Evolutionary conservation across 1,139 yeast species (phyloP).

Genomic region (Taphrina pruni): DNA sequence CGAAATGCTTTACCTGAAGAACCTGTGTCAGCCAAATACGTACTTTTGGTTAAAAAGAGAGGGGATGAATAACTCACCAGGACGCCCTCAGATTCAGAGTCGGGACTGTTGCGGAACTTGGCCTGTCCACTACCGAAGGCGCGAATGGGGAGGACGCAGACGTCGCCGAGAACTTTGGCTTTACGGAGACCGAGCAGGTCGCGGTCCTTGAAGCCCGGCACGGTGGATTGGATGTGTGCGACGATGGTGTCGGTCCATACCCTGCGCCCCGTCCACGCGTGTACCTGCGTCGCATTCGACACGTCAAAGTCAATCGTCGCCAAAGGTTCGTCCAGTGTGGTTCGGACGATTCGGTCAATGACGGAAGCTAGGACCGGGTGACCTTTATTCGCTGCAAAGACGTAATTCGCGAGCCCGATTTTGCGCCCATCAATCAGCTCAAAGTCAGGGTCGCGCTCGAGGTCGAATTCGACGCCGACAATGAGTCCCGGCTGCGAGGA

Average conservation of each 20-base stretch:
- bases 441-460: conserved; percentile 17
- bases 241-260: conserved; percentile 82
- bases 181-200: conserved; percentile 68
- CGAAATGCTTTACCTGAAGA: conserved; percentile 14
- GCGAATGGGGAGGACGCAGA: conserved; percentile 73
- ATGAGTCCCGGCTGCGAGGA: conserved; percentile 36
- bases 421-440: conserved; percentile 24
- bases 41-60: not conserved
- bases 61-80: not conserved
- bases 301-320: conserved; percentile 54
- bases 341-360: conserved; percentile 77
- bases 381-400: conserved; percentile 79
- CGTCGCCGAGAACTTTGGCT: conserved; percentile 76
- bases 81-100: conserved; percentile 24
- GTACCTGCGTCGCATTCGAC: conserved; percentile 62
- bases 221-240: conserved; percentile 59
- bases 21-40: too few relatives aligned
- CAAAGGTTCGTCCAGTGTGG: conserved; percentile 58
- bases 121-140: conserved; percentile 36
- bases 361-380: conserved; percentile 88
- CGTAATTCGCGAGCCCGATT: conserved; percentile 58
- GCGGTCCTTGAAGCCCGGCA: conserved; percentile 54
- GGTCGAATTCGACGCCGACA: conserved; percentile 41
- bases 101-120: conserved; percentile 26
- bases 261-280: conserved; percentile 99